A percentile compares a stretch with the other conserved stretches of the same genome.
Evolutionary conservation across 306 rosid genomes (phyloP).

Genomic region (Dalbergia oliveri): DNA sequence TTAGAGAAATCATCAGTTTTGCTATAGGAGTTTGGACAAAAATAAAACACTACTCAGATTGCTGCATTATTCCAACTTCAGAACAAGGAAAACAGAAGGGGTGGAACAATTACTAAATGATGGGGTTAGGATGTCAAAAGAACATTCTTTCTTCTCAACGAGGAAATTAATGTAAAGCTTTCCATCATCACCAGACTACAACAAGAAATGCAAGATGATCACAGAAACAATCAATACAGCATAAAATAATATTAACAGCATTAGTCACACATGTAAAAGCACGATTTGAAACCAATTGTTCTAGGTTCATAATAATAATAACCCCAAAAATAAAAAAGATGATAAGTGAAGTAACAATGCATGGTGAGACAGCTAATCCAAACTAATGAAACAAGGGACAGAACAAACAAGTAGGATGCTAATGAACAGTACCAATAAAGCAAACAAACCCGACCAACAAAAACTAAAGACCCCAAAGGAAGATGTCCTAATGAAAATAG

Average conservation of each 20-base stretch:
- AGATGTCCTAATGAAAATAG: conserved; percentile 65
- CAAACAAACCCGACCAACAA: conserved; percentile 68
- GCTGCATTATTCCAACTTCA: too few relatives aligned
- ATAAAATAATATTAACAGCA: conserved; percentile 53
- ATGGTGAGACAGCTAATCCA: conserved; percentile 57
- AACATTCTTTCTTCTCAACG: too few relatives aligned
- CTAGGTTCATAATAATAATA: conserved; percentile 50
- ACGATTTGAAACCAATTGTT: conserved; percentile 63
- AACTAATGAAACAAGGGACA: conserved; percentile 61
- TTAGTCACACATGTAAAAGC: conserved; percentile 54
- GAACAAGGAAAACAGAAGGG: too few relatives aligned
- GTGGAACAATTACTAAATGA: too few relatives aligned
- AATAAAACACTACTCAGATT: too few relatives aligned
- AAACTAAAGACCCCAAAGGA: conserved; percentile 67
- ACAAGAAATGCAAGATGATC: conserved; percentile 20
- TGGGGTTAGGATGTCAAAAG: too few relatives aligned
- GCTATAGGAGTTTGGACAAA: too few relatives aligned
- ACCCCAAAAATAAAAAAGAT: conserved; percentile 31
- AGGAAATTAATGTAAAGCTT: neutral
- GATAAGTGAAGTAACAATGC: conserved; percentile 53
- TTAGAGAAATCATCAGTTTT: too few relatives aligned
- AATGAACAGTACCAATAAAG: conserved; percentile 63
- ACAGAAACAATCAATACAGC: conserved; percentile 37
- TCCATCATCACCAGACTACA: neutral
- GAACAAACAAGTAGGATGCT: conserved; percentile 65